Percentiles rank a stretch among this genome's conserved stretches.
phyloP scores from a whole-genome alignment of 352 stramenopile species.

The Globisporangium emineosum region DNA sequence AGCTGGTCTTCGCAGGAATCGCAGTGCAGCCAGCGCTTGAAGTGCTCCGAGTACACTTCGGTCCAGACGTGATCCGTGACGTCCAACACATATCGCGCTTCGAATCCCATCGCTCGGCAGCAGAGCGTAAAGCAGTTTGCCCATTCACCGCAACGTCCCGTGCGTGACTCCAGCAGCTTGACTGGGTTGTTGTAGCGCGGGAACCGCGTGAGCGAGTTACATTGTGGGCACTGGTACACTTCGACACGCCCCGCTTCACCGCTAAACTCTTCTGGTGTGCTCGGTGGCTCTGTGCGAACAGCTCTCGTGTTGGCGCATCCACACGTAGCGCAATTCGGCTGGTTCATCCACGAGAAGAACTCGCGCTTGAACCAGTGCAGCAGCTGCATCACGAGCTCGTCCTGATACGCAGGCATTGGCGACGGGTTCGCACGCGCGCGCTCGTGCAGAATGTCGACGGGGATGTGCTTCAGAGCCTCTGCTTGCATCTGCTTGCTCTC shows the following conservation, averaged over 20 bases:
- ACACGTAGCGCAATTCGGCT: constrained; percentile 62
- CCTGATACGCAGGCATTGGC: constrained; percentile 45
- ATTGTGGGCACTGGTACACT: constrained; percentile 79
- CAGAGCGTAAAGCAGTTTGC: constrained; percentile 93
- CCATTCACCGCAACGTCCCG: constrained; percentile 90
- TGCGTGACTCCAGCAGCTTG: constrained; percentile 82
- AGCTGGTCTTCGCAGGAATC: constrained; percentile 94
- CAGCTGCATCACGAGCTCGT: constrained; percentile 74
- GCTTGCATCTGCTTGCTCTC: constrained; percentile 62
- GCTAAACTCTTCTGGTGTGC: constrained; percentile 50
- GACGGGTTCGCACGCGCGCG: constrained; percentile 51
- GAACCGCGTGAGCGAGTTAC: constrained; percentile 66
- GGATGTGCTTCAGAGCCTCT: constrained; percentile 67
- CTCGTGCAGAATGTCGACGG: constrained; percentile 57
- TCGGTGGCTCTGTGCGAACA: constrained; percentile 40
- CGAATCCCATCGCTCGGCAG: constrained; percentile 87
- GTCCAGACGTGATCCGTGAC: constrained; percentile 96
- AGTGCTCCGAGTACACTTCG: constrained; percentile 85
- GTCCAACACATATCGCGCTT: constrained; percentile 91
- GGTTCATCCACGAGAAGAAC: constrained; percentile 91
- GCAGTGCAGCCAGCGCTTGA: constrained; percentile 90
- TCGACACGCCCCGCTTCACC: constrained; percentile 79
- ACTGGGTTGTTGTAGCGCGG: constrained; percentile 89
- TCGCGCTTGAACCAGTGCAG: constrained; percentile 89
- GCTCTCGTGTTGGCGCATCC: constrained; percentile 41